Evolutionary conservation across 257 asterid genomes (phyloP), one percentile per base, ranked within the genome.

Genomic region (Petunia secreta): DNA sequence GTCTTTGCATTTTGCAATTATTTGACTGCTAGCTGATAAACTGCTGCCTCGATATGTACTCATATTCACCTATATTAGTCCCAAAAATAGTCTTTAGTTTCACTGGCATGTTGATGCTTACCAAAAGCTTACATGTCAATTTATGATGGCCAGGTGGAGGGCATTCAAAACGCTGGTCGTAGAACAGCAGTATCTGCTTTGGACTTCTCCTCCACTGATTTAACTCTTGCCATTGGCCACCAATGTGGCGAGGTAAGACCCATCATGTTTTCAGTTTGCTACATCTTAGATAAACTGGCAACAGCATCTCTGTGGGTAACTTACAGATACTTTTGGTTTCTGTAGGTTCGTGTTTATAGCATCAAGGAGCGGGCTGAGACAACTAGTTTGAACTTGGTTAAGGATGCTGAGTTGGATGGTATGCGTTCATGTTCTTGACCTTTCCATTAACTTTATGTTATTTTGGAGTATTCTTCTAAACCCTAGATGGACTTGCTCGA

Each of bases 141-240:
- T 71, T 87, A 14, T 80, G 77, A 80, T 87, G 82, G 9, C 73
- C 87, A 92, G 97, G 86, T 82, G 78, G 86, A 85, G 83, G 90
- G 85, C 82, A 80, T 85, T 76, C 86, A 90, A 80, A 82, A 90
- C 85, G 80, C 87, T 82, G 96, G 93, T 76, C 85, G 90, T 74
- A 86, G 78, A 84, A 84, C 93, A 62, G 82, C 97, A 66, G 81
- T 91, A 78, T 87, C 98, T 60, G 90, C 99, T 43, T 68, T 96
- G 85, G 97, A 90, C 75, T 90, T 92, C 77, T 92, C 87, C 84
- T 83, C 89, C 80, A 80, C 84, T 62, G 85, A 84, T 89, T 89
- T 86, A 81, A 85, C 88, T 83, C 83, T 96, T 86, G 97, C 98
- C 79, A 65, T 90, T 86, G 99, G 99, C 81, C 92, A 94, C 64